A percentile compares a stretch with the other conserved stretches of the same genome.
These are phyloP conservation scores for Schizonepeta tenuifolia DNA, from an alignment of 257 asterid genomes.

Conservation along the genomic window DNA sequence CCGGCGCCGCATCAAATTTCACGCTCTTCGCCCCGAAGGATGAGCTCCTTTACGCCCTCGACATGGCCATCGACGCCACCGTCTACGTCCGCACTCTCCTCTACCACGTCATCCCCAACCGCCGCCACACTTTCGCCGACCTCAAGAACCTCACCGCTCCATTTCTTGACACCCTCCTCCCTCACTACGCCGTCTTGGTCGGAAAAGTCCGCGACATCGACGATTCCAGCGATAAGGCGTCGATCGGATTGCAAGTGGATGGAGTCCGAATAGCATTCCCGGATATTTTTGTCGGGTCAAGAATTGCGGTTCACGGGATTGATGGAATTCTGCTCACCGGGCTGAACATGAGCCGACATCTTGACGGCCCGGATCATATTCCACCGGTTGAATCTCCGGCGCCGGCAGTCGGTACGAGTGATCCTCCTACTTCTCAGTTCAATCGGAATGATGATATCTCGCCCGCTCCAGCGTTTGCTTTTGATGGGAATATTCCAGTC, in stretches of 20 bases:
- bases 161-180: conserved; percentile 66
- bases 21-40: conserved; percentile 64
- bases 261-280: conserved; percentile 56
- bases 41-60: conserved; percentile 53
- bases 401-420: background rate
- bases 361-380: conserved; percentile 26
- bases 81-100: conserved; percentile 55
- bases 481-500: background rate
- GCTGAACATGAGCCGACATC: conserved; percentile 39
- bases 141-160: conserved; percentile 51
- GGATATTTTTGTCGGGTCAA: conserved; percentile 59
- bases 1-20: conserved; percentile 22
- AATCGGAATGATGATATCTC: background rate
- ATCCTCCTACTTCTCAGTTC: conserved; percentile 6
- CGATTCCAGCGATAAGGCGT: background rate
- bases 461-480: background rate
- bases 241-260: conserved; percentile 43
- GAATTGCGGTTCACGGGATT: conserved; percentile 58
- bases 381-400: conserved; percentile 33
- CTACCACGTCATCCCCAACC: conserved; percentile 64
- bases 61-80: conserved; percentile 59
- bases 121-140: conserved; percentile 49
- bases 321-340: conserved; percentile 63
- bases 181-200: conserved; percentile 47
- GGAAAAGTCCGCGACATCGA: conserved; percentile 18